Evolutionary conservation across 179 eudicot genomes (phyloP).

Genomic region (Spergularia azorica): DNA sequence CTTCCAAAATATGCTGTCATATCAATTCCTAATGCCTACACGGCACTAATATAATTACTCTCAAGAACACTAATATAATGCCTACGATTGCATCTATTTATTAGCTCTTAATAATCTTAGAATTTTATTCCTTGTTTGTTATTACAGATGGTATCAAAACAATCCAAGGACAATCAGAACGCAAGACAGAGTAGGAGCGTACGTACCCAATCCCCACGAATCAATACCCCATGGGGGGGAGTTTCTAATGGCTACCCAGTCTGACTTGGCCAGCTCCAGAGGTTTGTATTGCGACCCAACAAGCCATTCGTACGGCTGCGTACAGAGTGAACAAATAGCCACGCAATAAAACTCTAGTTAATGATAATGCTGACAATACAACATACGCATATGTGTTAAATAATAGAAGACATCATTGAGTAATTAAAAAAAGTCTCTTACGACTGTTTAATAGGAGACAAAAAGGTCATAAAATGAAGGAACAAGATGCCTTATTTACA

Average conservation of each 20-base stretch:
- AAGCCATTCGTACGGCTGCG: slow-evolving; percentile 97
- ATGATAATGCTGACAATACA: not conserved
- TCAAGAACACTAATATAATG: no score
- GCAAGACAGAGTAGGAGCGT: slow-evolving; percentile 11
- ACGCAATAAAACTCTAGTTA: slow-evolving; percentile 1
- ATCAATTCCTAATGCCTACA: no score
- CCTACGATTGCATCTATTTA: not conserved
- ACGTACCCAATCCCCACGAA: slow-evolving; percentile 99
- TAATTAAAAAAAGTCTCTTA: not conserved
- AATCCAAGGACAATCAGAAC: not conserved
- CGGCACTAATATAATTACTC: no score
- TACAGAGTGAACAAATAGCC: slow-evolving; percentile 21
- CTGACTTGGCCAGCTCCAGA: slow-evolving; percentile 83
- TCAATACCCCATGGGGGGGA: slow-evolving; percentile 98
- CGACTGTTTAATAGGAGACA: not conserved
- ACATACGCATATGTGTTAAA: not conserved
- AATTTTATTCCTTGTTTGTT: not conserved
- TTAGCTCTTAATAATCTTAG: not conserved
- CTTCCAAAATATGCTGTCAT: no score
- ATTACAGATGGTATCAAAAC: not conserved
- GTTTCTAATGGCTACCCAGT: slow-evolving; percentile 80
- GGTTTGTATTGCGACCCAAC: slow-evolving; percentile 94
- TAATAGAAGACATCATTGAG: not conserved
- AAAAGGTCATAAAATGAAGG: not conserved
- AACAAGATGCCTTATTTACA: not conserved